Base-by-base conservation (phyloP, 148 eudicot genomes). In the Silene conica region DNA sequence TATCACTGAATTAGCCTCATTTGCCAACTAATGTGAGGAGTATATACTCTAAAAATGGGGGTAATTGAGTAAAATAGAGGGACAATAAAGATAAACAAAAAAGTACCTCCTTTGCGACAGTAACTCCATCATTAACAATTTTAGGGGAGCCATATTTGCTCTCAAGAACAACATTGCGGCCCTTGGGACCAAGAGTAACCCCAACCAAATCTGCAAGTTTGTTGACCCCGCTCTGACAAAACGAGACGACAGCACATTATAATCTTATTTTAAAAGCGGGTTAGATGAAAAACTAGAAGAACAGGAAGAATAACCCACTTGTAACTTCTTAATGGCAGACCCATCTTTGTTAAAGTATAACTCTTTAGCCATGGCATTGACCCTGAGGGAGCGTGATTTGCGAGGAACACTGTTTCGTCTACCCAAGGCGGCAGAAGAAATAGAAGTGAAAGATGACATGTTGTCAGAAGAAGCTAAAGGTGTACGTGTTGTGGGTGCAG, bases 171-270 rank as follows among this genome's bases (percentile, higher is more conserved):
- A 95, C 98, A 75, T 95, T 95, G 59, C 98, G 83, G 58, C 98
- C 98, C 89, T 80, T 95, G 2, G 98, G 98, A 54, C 98, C 98
- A 85, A 95, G 84, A 11, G 98, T 95, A 26, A 95, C 97, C 82
- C 78, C 87, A 20, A 95, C 98, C 26, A 96, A 90, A 81, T 95
- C 96, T 65, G 96, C 87, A 23, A 95, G 97, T 70, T 87, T 87
- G 83, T 92, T 93, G 21, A 95, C 97, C 34, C 98, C 98, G 55
- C 65, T 79, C 82, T 79, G 67, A 20, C 52, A 60, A 12, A 74
- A 18, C 19, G 1, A 41, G 19, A 6, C 46, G 8, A n/a, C 18
- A 63, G 1, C 13, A 45, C 1, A 48, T 14, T 20, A 48, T 1
- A 12, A 48, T 23, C 19, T 62, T 15, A 13, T 9, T 18, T 41